Base-by-base conservation (phyloP, 805 yeast species). In the Pichia cephalocereana region DNA sequence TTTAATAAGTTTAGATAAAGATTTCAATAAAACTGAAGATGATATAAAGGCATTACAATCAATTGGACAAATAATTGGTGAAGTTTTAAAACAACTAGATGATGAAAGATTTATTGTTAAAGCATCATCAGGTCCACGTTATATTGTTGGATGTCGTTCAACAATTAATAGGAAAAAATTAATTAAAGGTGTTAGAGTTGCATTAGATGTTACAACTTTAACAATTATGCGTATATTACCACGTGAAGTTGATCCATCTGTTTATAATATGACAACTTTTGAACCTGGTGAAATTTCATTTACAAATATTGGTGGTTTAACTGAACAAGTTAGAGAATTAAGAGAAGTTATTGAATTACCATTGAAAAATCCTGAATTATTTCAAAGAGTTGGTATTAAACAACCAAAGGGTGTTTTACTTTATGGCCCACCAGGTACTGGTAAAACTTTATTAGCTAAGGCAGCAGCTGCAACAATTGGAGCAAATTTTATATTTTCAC, bases 401-500 rank as follows among this genome's bases (percentile, higher is more conserved):
- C 96, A 97, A n/a, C 99, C 99, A 49, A 93, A 93, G 68, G 99
- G 98, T 66, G 98, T 91, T 28, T 71, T 93, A 53, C 74, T 93
- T 46, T 93, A 93, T 63, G 99, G 99, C 8, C 99, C 99, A 8
- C 99, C 99, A 26, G 99, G 99, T 60, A 93, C 99, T 0, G 98
- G 99, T 63, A 91, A 91, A 66, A 91, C 99, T 0, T 72, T 91
- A 51, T 75, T 91, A 61, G 99, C 99, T 17, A 90, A 93, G 62
- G 98, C 98, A 0, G 97, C 90, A 41, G 98, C 99, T 6, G 98
- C 98, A 41, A 93, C 98, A 6, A 88, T 93, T 61, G 98, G 98
- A 48, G 97, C 97, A 37, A 91, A 91, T 69, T 91, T 91, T 71
- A 91, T 91, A 54, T 93, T 93, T 61, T 86, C 96, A n/a, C 98